Evolutionary conservation across 345 rosid genomes (phyloP).

Genomic region (Hibiscus mutabilis): DNA sequence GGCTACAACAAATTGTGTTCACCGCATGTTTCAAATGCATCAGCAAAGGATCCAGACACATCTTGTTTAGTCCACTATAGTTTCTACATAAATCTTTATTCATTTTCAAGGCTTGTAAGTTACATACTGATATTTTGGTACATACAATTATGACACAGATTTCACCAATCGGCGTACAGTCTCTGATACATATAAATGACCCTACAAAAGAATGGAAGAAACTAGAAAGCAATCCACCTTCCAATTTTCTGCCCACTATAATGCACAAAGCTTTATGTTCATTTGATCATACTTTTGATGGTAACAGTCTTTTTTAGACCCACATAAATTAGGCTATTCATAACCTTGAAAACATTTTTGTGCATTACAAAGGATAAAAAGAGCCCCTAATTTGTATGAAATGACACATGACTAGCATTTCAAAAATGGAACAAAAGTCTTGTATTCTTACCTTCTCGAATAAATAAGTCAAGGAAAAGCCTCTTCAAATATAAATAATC

Average conservation of each 20-base stretch:
- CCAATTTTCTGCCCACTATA: not conserved
- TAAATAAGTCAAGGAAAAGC: constrained; percentile 63
- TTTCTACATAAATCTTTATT: not conserved
- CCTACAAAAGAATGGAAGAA: not conserved
- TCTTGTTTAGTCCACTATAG: too few relatives aligned
- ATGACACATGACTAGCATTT: not conserved
- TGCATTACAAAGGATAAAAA: not conserved
- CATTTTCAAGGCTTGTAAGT: not conserved
- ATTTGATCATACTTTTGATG: not conserved
- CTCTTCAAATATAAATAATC: constrained; percentile 67
- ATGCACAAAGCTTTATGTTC: not conserved
- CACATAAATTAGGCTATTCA: not conserved
- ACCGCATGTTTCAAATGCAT: not conserved
- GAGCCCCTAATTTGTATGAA: not conserved
- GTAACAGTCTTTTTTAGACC: not conserved
- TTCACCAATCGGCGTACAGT: not conserved
- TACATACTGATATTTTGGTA: not conserved
- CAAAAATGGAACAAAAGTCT: too few relatives aligned
- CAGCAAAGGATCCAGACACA: not conserved
- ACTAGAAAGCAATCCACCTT: not conserved
- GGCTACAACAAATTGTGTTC: not conserved
- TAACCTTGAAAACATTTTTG: not conserved
- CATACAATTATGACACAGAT: not conserved
- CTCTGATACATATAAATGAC: not conserved
- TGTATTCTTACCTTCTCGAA: constrained; percentile 54